Evolutionary conservation across 2,329 filamentous ascomycete species (phyloP).

Genomic region (Pseudogymnoascus sp.): DNA sequence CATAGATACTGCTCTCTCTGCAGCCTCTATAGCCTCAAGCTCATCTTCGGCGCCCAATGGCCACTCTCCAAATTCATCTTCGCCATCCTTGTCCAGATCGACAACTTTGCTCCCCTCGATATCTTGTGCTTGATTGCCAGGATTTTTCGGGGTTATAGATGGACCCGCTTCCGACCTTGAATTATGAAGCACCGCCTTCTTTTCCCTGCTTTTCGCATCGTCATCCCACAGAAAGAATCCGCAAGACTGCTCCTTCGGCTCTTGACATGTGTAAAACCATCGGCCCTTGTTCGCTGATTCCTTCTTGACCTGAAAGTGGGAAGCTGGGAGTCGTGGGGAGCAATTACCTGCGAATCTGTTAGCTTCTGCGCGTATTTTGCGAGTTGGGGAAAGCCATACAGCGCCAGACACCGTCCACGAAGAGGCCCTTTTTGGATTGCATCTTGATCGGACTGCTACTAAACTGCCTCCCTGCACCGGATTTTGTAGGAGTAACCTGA

Average conservation of each 20-base stretch:
- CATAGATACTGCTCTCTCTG: slow-evolving; percentile 9
- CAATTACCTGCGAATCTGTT: slow-evolving; percentile 39
- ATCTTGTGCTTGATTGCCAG: neutral
- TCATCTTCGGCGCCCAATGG: slow-evolving; percentile 21
- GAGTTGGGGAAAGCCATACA: slow-evolving; percentile 23
- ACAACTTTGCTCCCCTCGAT: neutral
- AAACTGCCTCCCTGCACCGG: neutral
- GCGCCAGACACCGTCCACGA: slow-evolving; percentile 33
- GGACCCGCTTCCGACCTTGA: slow-evolving; percentile 34
- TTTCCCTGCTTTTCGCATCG: slow-evolving; percentile 42
- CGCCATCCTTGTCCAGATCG: slow-evolving; percentile 16
- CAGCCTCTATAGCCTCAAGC: slow-evolving; percentile 16
- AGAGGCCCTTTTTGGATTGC: slow-evolving; percentile 23
- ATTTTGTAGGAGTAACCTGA: neutral
- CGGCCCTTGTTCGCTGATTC: slow-evolving; percentile 43
- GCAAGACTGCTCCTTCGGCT: slow-evolving; percentile 38
- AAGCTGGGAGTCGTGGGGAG: slow-evolving; percentile 41
- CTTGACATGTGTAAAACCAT: slow-evolving; percentile 48
- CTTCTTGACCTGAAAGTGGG: slow-evolving; percentile 43
- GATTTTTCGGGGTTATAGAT: slow-evolving; percentile 13
- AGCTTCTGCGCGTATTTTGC: neutral
- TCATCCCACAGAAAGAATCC: slow-evolving; percentile 53
- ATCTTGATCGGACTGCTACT: neutral
- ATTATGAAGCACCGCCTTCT: slow-evolving; percentile 37
- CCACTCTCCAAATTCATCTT: slow-evolving; percentile 26